Evolutionary conservation across 2,329 filamentous ascomycete species (phyloP).

Genomic region (Xylaria arbuscula): DNA sequence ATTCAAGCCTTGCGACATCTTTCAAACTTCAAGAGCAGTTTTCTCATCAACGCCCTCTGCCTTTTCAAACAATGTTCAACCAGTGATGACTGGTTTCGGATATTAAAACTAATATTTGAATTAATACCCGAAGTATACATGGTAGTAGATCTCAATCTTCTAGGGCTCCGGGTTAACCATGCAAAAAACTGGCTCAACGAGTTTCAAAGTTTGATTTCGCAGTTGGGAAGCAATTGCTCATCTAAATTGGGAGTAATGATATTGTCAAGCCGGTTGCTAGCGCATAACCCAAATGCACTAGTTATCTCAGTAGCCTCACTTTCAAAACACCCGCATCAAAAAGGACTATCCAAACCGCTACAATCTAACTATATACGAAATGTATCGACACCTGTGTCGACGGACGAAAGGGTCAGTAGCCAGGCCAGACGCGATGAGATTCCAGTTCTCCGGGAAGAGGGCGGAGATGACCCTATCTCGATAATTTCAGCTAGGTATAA

Average conservation of each 20-base stretch:
- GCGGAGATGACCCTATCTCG: neutral
- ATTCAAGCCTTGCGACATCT: conserved; percentile 15
- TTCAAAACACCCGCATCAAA: neutral
- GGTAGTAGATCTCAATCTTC: neutral
- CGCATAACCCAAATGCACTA: neutral
- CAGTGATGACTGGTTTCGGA: conserved; percentile 13
- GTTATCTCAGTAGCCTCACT: conserved; percentile 1
- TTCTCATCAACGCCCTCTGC: neutral
- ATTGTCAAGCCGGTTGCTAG: conserved; percentile 16
- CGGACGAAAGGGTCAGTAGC: neutral
- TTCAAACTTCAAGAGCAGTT: conserved; percentile 4
- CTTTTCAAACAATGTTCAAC: conserved; percentile 4
- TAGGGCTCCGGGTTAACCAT: conserved; percentile 4
- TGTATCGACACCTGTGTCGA: conserved; percentile 2
- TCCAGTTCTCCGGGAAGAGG: neutral
- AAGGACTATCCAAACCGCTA: neutral
- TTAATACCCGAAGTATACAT: conserved; percentile 15
- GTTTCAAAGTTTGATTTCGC: conserved; percentile 14
- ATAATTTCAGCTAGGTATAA: conserved; percentile 11
- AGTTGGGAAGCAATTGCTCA: conserved; percentile 5
- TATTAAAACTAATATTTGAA: conserved; percentile 7
- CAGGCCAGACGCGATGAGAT: neutral
- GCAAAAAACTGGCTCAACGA: conserved; percentile 20
- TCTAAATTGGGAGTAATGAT: conserved; percentile 22
- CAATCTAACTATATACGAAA: neutral